Base-by-base conservation (phyloP, 2,329 filamentous ascomycete genomes). In the Aspergillus sp. region DNA sequence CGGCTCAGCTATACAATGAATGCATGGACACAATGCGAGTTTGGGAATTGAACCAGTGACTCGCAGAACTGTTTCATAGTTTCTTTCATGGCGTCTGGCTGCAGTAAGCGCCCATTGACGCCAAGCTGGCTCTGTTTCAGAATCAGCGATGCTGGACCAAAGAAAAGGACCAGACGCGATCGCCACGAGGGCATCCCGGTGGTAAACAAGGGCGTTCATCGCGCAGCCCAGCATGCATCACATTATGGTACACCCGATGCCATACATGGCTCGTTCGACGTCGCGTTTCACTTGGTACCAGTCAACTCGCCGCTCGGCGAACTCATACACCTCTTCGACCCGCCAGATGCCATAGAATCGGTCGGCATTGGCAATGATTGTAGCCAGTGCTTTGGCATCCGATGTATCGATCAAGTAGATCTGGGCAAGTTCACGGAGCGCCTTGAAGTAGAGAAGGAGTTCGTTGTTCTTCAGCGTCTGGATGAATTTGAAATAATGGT, bases 221-320 rank as follows among this genome's bases (percentile, higher is more conserved):
- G 11, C 12, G 14, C 16, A 6, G 13, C 19, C 32, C 24, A 26
- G 31, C 34, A 34, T 41, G 35, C 39, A 34, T 71, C 61, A 96
- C 86, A 95, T 96, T 26, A 93, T 53, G 28, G 56, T 58, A 60
- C 91, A 98, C 39, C 91, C 89, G 57, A 94, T 75, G 4, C 91
- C 91, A 63, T 95, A 96, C 86, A 98, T 95, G 40, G 86, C 86
- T 61, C 83, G 81, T 68, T 98, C 91, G 4, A 98, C 91, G 42
- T 86, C 78, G 43, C 75, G 77, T 64, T 82, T 82, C 8, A 98
- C 85, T 47, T 81, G 73, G 56, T 91, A 94, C 91, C 91, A 98
- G 63, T 98, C 91, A 30, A 88, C 88, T 46, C 91, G 70, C 45
- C 91, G 69, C 61, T 95, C 86, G 1, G 89, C 91, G 65, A 93